phyloP scores from a whole-genome alignment of 345 rosid species.

The Moricandia moricandioides region DNA sequence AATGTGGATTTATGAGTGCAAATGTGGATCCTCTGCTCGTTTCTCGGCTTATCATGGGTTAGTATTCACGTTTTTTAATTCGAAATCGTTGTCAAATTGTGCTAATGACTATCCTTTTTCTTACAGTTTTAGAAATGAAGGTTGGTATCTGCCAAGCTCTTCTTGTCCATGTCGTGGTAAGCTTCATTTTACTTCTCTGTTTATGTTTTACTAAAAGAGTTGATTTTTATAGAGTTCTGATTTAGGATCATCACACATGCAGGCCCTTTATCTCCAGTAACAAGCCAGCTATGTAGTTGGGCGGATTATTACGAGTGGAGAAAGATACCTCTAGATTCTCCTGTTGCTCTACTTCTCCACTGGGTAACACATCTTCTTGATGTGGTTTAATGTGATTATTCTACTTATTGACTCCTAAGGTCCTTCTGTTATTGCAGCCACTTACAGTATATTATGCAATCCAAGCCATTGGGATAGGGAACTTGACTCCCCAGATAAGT shows the following conservation, averaged over 20 bases:
- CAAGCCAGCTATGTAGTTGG: slow-evolving; percentile 51
- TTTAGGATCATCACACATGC: slow-evolving; percentile 30
- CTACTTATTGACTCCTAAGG: neutral
- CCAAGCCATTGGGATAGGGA: slow-evolving; percentile 48
- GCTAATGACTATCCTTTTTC: neutral
- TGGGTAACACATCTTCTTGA: slow-evolving; percentile 54
- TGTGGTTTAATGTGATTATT: neutral
- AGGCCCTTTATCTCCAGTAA: slow-evolving; percentile 49
- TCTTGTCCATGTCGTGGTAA: slow-evolving; percentile 79
- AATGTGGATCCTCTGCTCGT: slow-evolving; percentile 40
- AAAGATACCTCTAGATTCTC: slow-evolving; percentile 69
- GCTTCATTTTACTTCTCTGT: slow-evolving; percentile 1
- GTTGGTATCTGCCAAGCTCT: slow-evolving; percentile 63
- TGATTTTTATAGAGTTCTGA: slow-evolving; percentile 11
- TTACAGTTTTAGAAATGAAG: slow-evolving; percentile 39
- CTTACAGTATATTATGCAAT: slow-evolving; percentile 68
- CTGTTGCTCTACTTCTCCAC: slow-evolving; percentile 84
- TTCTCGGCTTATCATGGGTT: slow-evolving; percentile 44
- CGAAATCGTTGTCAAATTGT: neutral
- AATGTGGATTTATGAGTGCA: slow-evolving; percentile 81
- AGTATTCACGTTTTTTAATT: neutral
- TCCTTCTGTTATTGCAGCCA: slow-evolving; percentile 55
- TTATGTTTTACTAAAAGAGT: neutral
- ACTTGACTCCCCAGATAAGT: slow-evolving; percentile 34
- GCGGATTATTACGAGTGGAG: slow-evolving; percentile 79